These are phyloP conservation scores for Prosopis cineraria DNA, from an alignment of 306 rosid species.

Conservation along the genomic window DNA sequence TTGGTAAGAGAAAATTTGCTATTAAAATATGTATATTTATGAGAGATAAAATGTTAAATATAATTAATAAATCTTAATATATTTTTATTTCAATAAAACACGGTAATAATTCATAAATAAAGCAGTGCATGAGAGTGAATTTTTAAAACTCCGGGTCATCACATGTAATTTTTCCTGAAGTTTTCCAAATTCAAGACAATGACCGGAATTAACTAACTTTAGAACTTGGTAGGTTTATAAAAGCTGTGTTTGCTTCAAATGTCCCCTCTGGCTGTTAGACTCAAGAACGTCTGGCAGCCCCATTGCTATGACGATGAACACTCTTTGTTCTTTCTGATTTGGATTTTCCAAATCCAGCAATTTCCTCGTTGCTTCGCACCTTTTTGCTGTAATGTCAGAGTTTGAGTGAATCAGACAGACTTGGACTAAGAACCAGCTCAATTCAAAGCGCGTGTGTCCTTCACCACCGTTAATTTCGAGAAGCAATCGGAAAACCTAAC, in stretches of 20 bases:
- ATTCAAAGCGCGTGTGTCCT: neutral
- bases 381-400: neutral
- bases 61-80: no score
- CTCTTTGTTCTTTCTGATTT: neutral
- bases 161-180: neutral
- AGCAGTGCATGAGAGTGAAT: no score
- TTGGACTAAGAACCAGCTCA: neutral
- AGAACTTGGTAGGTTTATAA: neutral
- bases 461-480: conserved; percentile 31
- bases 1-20: no score
- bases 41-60: no score
- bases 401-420: neutral
- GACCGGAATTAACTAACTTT: neutral
- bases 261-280: neutral
- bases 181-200: neutral
- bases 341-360: neutral
- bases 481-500: conserved; percentile 14
- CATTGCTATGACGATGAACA: neutral
- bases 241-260: neutral
- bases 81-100: no score
- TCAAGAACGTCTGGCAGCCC: neutral
- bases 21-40: no score
- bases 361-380: neutral
- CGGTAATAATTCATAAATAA: no score
- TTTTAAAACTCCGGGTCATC: neutral